Percentiles rank a stretch among this genome's conserved stretches.
Conservation (phyloP, 768 basidiomycete species). For the Psilocybe tampanensis region DNA sequence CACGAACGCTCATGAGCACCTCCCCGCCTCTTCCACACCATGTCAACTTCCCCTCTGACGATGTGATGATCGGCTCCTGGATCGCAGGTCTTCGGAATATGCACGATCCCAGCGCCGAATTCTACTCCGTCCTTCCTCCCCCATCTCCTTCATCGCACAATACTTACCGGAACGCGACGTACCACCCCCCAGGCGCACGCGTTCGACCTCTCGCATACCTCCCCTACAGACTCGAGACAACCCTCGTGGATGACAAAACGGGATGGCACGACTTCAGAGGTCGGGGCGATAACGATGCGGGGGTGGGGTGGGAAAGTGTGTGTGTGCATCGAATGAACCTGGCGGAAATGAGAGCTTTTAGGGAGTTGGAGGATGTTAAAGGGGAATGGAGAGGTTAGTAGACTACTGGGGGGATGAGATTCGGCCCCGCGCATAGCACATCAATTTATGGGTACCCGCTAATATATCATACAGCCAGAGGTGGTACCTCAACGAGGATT, state of each 20-base stretch:
- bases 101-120: background rate
- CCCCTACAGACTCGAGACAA: conserved; percentile 2
- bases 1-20: background rate
- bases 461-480: no score
- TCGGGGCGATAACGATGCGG: background rate
- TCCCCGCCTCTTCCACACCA: conserved; percentile 11
- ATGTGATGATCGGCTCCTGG: conserved; percentile 16
- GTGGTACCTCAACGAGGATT: no score
- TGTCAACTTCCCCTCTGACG: conserved; percentile 12
- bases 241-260: conserved; percentile 1
- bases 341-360: conserved; percentile 1
- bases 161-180: background rate
- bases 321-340: conserved; percentile 8
- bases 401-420: background rate
- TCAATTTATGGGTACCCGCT: no score
- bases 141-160: background rate
- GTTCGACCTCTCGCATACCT: conserved; percentile 6
- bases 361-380: background rate
- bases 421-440: no score
- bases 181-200: background rate
- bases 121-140: background rate
- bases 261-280: conserved; percentile 13
- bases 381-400: background rate
- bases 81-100: background rate
- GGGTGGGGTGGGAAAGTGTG: conserved; percentile 5